Evolutionary conservation across 2,329 filamentous ascomycete genomes (phyloP), one percentile per base, ranked within the genome.

Genomic region (Aspergillus oerlinghausenensis): DNA sequence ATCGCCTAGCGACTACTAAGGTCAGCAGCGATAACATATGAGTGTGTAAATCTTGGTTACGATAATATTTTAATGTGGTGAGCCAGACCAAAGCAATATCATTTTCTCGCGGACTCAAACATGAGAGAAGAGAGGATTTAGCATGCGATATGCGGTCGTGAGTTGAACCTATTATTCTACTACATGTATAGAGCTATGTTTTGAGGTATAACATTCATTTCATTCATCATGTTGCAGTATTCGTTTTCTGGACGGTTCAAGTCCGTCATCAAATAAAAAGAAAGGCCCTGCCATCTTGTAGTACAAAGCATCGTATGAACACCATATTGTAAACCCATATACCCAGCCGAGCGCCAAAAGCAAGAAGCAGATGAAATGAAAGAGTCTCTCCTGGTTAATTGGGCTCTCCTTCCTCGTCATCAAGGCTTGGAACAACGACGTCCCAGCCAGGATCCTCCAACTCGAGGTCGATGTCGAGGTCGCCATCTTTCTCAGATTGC

Each of bases 401-500:
- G 25, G 21, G 10, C 4, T 61, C 54, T 49, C 67, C 67, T 42
- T 70, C 70, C 29, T 73, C 72, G 21, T 74, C 70, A 5, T 73
- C 71, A 32, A 72, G 66, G 45, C 55, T 66, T 26, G 71, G 72
- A 17, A 73, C 54, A 25, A 74, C 54, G 28, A 74, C 70, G 63
- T 74, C 72, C 72, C 72, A 75, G 17, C 68, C 67, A 25, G 67
- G 64, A 47, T 74, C 71, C 47, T 71, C 68, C 9, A 63, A 51
- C 19, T 68, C 68, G 26, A 67, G 55, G 40, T 70, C 68, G 49
- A 60, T 53, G 2, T 67, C 65, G 26, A 63, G 52, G 11, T 69
- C 66, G 9, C 63, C 63, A 26, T 56, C 45, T 45, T 55, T 54
- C 17, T 59, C 43, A 32, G 50, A 47, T 17, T 52, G 57, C n/a